phyloP scores from a whole-genome alignment of 768 basidiomycete species.

The Psilocybe tampanensis region DNA sequence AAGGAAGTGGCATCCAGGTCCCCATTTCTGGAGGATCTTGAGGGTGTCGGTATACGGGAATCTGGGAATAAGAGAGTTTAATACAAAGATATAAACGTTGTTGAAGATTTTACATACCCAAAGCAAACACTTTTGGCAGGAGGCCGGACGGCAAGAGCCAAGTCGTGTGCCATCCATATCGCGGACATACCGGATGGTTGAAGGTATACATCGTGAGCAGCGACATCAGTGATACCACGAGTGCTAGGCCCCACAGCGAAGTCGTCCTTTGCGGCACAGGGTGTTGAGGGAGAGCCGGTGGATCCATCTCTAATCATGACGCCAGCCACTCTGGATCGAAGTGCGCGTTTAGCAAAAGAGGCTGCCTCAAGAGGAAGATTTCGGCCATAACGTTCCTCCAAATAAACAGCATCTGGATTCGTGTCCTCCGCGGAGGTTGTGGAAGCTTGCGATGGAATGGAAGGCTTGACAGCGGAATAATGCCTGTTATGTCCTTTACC shows the following conservation, averaged over 20 bases:
- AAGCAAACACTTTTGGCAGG: slow-evolving; percentile 88
- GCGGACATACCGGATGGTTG: slow-evolving; percentile 91
- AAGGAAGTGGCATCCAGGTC: slow-evolving; percentile 89
- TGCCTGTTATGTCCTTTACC: slow-evolving; percentile 57
- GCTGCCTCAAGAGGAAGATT: slow-evolving; percentile 79
- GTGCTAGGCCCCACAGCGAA: slow-evolving; percentile 61
- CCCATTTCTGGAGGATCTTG: slow-evolving; percentile 95
- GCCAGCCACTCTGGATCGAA: slow-evolving; percentile 90
- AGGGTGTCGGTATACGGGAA: slow-evolving; percentile 96
- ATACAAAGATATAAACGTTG: neutral
- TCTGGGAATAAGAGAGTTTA: slow-evolving; percentile 39
- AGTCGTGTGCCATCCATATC: slow-evolving; percentile 88
- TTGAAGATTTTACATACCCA: slow-evolving; percentile 58
- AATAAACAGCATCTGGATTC: slow-evolving; percentile 64
- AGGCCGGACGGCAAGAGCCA: slow-evolving; percentile 55
- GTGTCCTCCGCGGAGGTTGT: slow-evolving; percentile 44
- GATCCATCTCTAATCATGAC: slow-evolving; percentile 61
- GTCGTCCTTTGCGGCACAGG: slow-evolving; percentile 30
- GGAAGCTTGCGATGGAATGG: slow-evolving; percentile 8
- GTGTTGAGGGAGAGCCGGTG: neutral
- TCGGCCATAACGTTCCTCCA: slow-evolving; percentile 95
- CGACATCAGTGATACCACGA: slow-evolving; percentile 67
- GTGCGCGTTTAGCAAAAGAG: slow-evolving; percentile 78
- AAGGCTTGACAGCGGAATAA: slow-evolving; percentile 46
- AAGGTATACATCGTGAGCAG: slow-evolving; percentile 88